A percentile compares a stretch with the other conserved stretches of the same genome.
Evolutionary conservation across 441 rosid species (phyloP).

Genomic region (Bruguiera hainesii): DNA sequence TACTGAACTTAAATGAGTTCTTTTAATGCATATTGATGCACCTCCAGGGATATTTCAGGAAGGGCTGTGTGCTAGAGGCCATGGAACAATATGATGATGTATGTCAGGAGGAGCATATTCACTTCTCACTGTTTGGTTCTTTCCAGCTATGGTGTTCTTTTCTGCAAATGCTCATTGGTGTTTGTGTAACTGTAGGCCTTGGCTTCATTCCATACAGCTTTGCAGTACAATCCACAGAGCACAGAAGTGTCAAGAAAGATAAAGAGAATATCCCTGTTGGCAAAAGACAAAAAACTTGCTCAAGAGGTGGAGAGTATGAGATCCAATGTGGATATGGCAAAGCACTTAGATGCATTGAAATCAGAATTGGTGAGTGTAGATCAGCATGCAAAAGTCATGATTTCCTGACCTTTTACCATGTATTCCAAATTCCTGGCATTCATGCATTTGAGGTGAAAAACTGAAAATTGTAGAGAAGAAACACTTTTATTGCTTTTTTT

Average conservation of each 20-base stretch:
- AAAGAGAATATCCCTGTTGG: slow-evolving; percentile 70
- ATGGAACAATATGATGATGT: slow-evolving; percentile 94
- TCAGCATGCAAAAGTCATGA: slow-evolving; percentile 2
- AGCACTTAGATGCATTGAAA: slow-evolving; percentile 66
- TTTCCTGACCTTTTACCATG: neutral
- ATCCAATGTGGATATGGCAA: slow-evolving; percentile 70
- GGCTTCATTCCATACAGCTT: slow-evolving; percentile 69
- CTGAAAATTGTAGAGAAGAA: neutral
- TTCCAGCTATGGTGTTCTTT: slow-evolving; percentile 6
- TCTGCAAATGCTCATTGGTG: slow-evolving; percentile 13
- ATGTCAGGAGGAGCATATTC: slow-evolving; percentile 21
- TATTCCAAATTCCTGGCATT: neutral
- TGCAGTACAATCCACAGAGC: slow-evolving; percentile 75
- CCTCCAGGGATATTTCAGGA: slow-evolving; percentile 83
- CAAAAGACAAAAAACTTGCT: slow-evolving; percentile 75
- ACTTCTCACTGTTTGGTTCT: neutral
- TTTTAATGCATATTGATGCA: slow-evolving; percentile 22
- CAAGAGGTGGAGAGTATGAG: slow-evolving; percentile 79
- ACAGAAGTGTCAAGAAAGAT: slow-evolving; percentile 84
- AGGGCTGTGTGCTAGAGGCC: slow-evolving; percentile 92
- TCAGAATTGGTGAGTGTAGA: slow-evolving; percentile 66
- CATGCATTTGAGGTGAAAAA: neutral
- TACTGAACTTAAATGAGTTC: slow-evolving; percentile 3
- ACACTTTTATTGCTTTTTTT: neutral
- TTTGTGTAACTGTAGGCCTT: slow-evolving; percentile 50